Evolutionary conservation across 768 basidiomycete genomes (phyloP).

Genomic region (Terana coerulea): DNA sequence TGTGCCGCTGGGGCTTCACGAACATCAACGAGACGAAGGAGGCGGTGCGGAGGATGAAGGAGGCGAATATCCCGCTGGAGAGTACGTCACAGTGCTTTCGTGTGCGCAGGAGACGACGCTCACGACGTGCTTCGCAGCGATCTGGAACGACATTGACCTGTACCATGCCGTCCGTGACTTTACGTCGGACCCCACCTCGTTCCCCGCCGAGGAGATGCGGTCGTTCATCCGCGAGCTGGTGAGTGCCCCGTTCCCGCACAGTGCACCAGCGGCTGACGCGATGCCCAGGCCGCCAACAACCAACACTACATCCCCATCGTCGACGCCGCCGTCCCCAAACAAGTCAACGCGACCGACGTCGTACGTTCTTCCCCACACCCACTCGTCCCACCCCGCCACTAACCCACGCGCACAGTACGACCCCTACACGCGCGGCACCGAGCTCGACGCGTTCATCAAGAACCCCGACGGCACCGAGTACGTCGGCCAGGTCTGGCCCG

Average conservation of each 20-base stretch:
- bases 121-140: constrained; percentile 35
- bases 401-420: constrained; percentile 44
- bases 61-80: constrained; percentile 75
- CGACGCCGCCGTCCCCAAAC: constrained; percentile 57
- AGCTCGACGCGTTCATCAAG: constrained; percentile 61
- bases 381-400: neutral
- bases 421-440: constrained; percentile 58
- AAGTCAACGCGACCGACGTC: constrained; percentile 54
- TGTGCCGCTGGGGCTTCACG: constrained; percentile 57
- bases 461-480: constrained; percentile 73
- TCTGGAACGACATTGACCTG: constrained; percentile 79
- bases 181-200: constrained; percentile 62
- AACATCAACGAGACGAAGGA: constrained; percentile 54
- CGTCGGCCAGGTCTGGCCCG: constrained; percentile 74
- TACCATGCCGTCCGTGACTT: constrained; percentile 69
- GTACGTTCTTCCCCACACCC: constrained; percentile 36
- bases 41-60: constrained; percentile 55
- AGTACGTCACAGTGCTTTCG: constrained; percentile 37
- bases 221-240: constrained; percentile 57
- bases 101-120: neutral
- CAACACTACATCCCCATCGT: constrained; percentile 68
- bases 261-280: neutral
- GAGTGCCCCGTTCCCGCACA: neutral
- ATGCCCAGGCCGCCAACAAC: constrained; percentile 36
- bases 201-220: constrained; percentile 50